Evolutionary conservation across 768 basidiomycete species (phyloP), one percentile per base, ranked within the genome.

Genomic region (Agaricus subrufescens): DNA sequence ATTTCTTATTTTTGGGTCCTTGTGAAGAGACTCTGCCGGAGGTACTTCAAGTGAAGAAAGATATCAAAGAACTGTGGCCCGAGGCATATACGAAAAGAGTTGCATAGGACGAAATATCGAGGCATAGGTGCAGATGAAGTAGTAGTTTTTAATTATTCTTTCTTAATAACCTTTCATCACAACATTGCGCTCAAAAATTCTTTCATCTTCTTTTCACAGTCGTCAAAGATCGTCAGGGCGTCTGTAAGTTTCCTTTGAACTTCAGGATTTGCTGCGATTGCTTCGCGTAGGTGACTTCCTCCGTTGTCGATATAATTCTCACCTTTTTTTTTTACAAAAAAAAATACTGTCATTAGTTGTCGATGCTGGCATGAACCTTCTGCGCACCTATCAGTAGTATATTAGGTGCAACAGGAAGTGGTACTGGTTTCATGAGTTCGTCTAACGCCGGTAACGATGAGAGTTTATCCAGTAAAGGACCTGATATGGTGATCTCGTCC

Each of bases 1-100:
- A 82, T 61, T 84, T 75, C 61, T 62, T 80, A n/a, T 80, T 83
- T 63, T 55, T 75, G 8, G 78, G 80, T 1, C 73, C 75, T 30
- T 83, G 80, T 52, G 79, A 79, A 62, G 68, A 72, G 26, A 72
- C 67, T 8, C 65, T 83, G 40, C 73, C 78, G 2, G 61, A 68
- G 52, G 77, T 72, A 12, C 67, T 79, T 25, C 44, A 40, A 19
- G n/a, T 12, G 39, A 14, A 14, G 39, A 19, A 19, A 40, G 39
- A 40, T 12, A 40, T 40, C 12, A 14, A 40, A 14, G 40, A 42
- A 6, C 1, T 34, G 34, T 34, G 34, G 34, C 34, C 34, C 2
- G 34, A 34, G 34, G 34, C 5, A 1, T 34, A 34, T 34, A 34
- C 3, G 2, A 34, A 2, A 34, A 34, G 11, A 34, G 34, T 34